Percentiles rank a stretch among this genome's conserved stretches.
phyloP scores from a whole-genome alignment of 441 rosid genomes.

The Raphanus hybrid region DNA sequence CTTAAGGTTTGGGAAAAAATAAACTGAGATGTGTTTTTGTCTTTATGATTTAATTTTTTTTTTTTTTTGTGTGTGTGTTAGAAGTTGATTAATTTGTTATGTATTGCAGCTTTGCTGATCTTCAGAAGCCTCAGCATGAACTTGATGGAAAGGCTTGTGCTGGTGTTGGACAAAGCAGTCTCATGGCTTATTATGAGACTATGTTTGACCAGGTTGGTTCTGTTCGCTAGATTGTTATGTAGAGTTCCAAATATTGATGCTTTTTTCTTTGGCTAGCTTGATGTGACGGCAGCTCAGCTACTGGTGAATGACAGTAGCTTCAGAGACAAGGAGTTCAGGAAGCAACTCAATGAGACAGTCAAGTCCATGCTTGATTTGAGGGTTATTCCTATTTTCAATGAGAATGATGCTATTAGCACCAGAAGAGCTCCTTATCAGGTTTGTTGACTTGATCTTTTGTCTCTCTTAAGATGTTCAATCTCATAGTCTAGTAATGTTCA shows the following conservation, averaged over 20 bases:
- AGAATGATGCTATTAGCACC: slow-evolving; percentile 98
- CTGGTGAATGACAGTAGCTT: slow-evolving; percentile 94
- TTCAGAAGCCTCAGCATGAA: slow-evolving; percentile 91
- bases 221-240: slow-evolving; percentile 23
- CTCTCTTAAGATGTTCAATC: slow-evolving; percentile 11
- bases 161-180: slow-evolving; percentile 97
- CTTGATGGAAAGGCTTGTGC: slow-evolving; percentile 99
- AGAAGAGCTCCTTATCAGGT: slow-evolving; percentile 99
- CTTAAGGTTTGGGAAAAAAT: neutral
- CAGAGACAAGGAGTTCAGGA: slow-evolving; percentile 81
- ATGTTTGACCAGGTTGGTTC: slow-evolving; percentile 78
- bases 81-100: neutral
- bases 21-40: slow-evolving; percentile 1
- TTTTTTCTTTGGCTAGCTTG: slow-evolving; percentile 63
- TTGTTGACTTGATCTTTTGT: slow-evolving; percentile 24
- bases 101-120: slow-evolving; percentile 83
- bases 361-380: slow-evolving; percentile 65
- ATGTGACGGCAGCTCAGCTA: slow-evolving; percentile 91
- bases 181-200: slow-evolving; percentile 94
- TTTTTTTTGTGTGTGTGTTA: neutral
- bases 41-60: neutral
- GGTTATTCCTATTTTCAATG: slow-evolving; percentile 94
- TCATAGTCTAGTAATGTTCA: slow-evolving; percentile 6
- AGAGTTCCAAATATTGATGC: slow-evolving; percentile 8
- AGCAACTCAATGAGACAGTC: slow-evolving; percentile 83